Evolutionary conservation across 2,329 filamentous ascomycete genomes (phyloP), one percentile per base, ranked within the genome.

Genomic region (Aspergillus texensis): DNA sequence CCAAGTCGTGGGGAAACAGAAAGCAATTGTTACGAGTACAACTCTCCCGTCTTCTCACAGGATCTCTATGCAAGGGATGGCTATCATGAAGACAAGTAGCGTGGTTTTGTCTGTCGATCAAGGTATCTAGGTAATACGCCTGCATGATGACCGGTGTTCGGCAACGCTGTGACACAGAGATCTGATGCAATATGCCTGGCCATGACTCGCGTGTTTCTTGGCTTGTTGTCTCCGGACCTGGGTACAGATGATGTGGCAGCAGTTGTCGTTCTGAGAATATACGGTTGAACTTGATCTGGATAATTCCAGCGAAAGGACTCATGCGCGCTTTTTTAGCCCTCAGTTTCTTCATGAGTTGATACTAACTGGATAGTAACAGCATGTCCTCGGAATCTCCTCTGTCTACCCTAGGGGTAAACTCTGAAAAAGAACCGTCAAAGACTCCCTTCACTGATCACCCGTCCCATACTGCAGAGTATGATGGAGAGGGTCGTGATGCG

Each of bases 211-310:
- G 30, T 52, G 43, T 10, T 30, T 24, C 26, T 43, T 14, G 32
- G 43, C 16, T 46, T 12, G 30, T 16, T 19, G 26, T 52, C 19
- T 16, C 6, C 6, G 32, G 11, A 24, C 5, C 5, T 24, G 52
- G 14, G 10, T n/a, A 14, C n/a, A 54, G 52, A 61, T 21, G 60
- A 57, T 57, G 63, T 63, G 57, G 32, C 56, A 55, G 50, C 63
- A 57, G 61, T 65, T 64, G 71, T 69, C 71, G 76, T 78, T 78
- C 77, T 79, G 77, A 79, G 77, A 79, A 72, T 68, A 79, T 77
- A 79, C 77, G 77, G 77, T 79, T 78, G 72, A 77, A 79, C 77
- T 79, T 79, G 77, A 78, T 78, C 75, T 79, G 77, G 77, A 75
- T 77, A 78, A 79, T 77, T 76, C 77, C 77, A 79, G 77, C 77